A percentile compares a stretch with the other conserved stretches of the same genome.
phyloP scores from a whole-genome alignment of 2,329 filamentous ascomycete genomes.

The Verticillium albo-atrum region DNA sequence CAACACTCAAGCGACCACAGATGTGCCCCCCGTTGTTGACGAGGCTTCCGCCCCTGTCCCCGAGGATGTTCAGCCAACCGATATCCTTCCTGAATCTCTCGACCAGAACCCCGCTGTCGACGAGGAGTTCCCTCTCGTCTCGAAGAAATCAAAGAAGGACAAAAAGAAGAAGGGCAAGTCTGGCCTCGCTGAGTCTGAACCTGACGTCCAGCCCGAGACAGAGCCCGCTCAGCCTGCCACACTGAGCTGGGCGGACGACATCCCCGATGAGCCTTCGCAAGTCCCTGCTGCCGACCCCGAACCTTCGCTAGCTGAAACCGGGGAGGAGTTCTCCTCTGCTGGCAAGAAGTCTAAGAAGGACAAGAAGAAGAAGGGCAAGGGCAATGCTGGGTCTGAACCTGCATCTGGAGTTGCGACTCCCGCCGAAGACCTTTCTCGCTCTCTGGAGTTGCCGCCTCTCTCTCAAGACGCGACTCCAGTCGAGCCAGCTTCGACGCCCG shows the following conservation, averaged over 20 bases:
- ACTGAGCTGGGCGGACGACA: conserved; percentile 15
- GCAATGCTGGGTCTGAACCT: neutral
- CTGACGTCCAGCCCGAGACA: neutral
- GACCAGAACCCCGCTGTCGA: conserved; percentile 11
- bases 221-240: neutral
- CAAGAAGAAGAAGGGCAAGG: conserved; percentile 14
- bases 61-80: neutral
- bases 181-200: conserved; percentile 13
- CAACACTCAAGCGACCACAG: neutral
- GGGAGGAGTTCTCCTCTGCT: conserved; percentile 11
- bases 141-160: conserved; percentile 8
- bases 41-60: neutral
- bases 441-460: conserved; percentile 1
- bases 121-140: conserved; percentile 7
- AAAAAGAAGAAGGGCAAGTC: conserved; percentile 15
- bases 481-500: neutral
- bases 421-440: conserved; percentile 1
- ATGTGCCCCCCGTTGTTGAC: neutral
- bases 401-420: conserved; percentile 5
- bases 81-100: neutral
- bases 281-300: conserved; percentile 4
- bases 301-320: conserved; percentile 3
- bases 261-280: conserved; percentile 18
- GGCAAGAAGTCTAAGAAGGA: conserved; percentile 22
- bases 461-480: conserved; percentile 1